Conservation (phyloP, 78 protist genomes). For the Dictyostelium firmibasis region DNA sequence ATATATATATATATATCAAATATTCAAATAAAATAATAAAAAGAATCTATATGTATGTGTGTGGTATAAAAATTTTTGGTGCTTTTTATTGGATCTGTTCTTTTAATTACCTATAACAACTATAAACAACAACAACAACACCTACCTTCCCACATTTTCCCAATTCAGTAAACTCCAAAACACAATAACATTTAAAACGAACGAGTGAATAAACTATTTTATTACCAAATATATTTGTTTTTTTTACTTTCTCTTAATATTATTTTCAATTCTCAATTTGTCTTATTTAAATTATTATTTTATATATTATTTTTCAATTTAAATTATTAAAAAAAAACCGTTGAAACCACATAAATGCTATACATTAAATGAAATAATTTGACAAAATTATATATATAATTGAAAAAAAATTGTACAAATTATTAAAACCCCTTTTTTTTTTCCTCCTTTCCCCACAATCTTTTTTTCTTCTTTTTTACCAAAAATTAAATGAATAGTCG, state of each 20-base stretch:
- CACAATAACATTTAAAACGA: not conserved
- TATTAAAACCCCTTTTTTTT: not conserved
- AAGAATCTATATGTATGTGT: not conserved
- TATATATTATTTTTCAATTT: no score
- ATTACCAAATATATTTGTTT: not conserved
- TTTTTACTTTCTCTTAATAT: not conserved
- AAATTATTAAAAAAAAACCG: not conserved
- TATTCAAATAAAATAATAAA: no score
- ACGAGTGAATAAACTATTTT: not conserved
- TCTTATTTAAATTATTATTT: not conserved
- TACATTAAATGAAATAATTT: no score
- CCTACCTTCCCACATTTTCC: not conserved
- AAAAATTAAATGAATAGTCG: not conserved
- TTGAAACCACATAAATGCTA: not conserved
- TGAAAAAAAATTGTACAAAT: not conserved
- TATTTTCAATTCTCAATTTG: not conserved
- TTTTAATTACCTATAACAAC: not conserved
- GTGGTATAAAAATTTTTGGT: not conserved
- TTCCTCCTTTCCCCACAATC: not conserved
- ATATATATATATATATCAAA: no score
- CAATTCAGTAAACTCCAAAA: not conserved
- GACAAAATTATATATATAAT: not conserved
- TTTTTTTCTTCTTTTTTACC: not conserved
- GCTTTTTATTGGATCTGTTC: not conserved
- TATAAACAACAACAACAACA: not conserved